Base-by-base conservation (phyloP, 345 rosid species). In the Ceriops decandra region DNA sequence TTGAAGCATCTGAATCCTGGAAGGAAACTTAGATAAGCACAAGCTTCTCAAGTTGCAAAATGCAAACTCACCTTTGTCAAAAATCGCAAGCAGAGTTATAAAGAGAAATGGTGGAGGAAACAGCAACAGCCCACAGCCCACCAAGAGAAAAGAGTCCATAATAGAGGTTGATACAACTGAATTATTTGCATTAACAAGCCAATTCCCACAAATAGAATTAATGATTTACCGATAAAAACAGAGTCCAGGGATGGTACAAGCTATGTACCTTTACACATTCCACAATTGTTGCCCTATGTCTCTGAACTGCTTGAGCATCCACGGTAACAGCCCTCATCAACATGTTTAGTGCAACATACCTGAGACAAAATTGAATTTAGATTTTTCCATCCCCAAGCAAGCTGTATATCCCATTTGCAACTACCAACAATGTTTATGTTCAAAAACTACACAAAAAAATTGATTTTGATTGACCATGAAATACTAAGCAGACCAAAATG, bases 1-100 rank as follows among this genome's bases (percentile, higher is more conserved):
- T 92, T 52, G 99, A 95, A 74, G 96, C 99, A 86, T 95, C 99
- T 71, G 92, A 82, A 78, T 92, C 99, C 99, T 95, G 89, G 56
- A 81, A 82, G 62, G 73, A 63, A 63, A 82, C 70, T 58, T 80
- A 60, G 72, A 68, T 49, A 84, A 27, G 64, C 21, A 77, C 54
- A 26, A 72, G 53, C 68, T 64, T 69, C 64, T 71, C 53, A 51
- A 38, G 28, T 57, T 60, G 31, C 21, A 54, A 28, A 33, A 56
- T 9, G 59, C 11, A 56, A 30, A 56, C 11, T 11, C 59, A 21
- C 17, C 22, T 66, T 68, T 47, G 32, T 52, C 53, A 70, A 47
- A 42, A 72, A 62, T 53, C 57, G 58, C 26, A 76, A 63, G 9
- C 35, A 19, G 33, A 21, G 24, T 15, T 9, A 24, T 56, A 56